phyloP scores from a whole-genome alignment of 176 grass and related monocot species.

The Avena eriantha region DNA sequence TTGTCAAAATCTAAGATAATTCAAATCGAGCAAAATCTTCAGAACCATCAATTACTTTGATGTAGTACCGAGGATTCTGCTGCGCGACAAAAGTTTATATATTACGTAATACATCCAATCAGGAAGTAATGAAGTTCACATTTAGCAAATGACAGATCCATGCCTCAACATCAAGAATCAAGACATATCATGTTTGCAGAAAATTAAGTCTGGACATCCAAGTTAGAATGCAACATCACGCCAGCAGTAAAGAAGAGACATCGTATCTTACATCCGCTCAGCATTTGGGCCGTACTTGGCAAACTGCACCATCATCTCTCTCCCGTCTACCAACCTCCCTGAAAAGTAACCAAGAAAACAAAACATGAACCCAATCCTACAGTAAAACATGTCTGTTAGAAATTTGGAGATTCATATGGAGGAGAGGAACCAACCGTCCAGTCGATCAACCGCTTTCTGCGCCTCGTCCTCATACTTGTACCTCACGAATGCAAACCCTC shows the following conservation, averaged over 20 bases:
- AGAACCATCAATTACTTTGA: neutral
- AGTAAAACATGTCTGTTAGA: neutral
- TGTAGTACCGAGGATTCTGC: neutral
- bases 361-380: neutral
- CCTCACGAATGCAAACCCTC: slow-evolving; percentile 95
- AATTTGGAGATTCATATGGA: neutral
- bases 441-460: slow-evolving; percentile 86
- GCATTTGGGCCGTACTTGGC: slow-evolving; percentile 97
- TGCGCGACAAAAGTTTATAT: neutral
- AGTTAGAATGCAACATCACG: neutral
- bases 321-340: slow-evolving; percentile 88
- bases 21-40: neutral
- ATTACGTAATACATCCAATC: neutral
- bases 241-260: neutral
- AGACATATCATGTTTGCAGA: neutral
- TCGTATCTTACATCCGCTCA: slow-evolving; percentile 82
- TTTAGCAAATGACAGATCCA: neutral
- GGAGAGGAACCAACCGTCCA: slow-evolving; percentile 62
- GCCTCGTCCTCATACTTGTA: slow-evolving; percentile 98
- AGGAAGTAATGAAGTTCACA: neutral
- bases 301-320: slow-evolving; percentile 99
- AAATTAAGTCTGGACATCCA: neutral
- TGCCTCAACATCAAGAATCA: neutral
- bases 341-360: slow-evolving; percentile 23
- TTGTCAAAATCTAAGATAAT: neutral